Base-by-base conservation (phyloP, 306 rosid genomes). In the Clitoria ternatea region DNA sequence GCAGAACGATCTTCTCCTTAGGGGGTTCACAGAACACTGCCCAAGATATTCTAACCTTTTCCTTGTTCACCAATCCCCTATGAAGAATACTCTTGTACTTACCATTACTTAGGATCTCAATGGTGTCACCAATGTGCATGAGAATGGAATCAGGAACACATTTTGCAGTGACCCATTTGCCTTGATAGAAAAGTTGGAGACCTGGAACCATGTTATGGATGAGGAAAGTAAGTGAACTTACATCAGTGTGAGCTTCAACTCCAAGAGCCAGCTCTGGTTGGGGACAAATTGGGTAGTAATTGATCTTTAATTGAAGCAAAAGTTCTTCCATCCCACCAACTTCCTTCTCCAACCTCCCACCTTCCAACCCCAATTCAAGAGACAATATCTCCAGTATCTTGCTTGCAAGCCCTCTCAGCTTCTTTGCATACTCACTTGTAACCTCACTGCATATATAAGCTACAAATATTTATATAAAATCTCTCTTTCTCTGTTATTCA, bases 121-220 rank as follows among this genome's bases (percentile, higher is more conserved):
- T 2, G 36, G 97, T 92, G 69, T 92, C 97, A 1, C 97, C 97
- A 37, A 92, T 79, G 78, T 89, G 96, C 97, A 92, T 89, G 29
- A 92, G 73, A 23, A 92, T 84, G 57, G 97, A 89, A 48, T 73
- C 76, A 0, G 93, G 96, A 1, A 89, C 96, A 14, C 97, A 89
- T 39, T 87, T 92, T 4, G 96, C 97, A 0, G 92, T 92, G 64
- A 92, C 36, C 97, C 97, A 92, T 12, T 92, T 72, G 7, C 81
- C 93, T 1, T 69, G 54, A 36, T 87, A 84, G 80, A 83, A 80
- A 20, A 92, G 96, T 56, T 92, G 97, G 29, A 92, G 81, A 57
- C 97, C 97, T 2, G 97, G 97, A 10, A 92, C 96, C 97, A 91
- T 91, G 44, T 91, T 91, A 73, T 91, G 97, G 15, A 92, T 84